Conservation (phyloP, 225 moss, liverwort and hornwort genomes). For the Anthoceros angustus region DNA sequence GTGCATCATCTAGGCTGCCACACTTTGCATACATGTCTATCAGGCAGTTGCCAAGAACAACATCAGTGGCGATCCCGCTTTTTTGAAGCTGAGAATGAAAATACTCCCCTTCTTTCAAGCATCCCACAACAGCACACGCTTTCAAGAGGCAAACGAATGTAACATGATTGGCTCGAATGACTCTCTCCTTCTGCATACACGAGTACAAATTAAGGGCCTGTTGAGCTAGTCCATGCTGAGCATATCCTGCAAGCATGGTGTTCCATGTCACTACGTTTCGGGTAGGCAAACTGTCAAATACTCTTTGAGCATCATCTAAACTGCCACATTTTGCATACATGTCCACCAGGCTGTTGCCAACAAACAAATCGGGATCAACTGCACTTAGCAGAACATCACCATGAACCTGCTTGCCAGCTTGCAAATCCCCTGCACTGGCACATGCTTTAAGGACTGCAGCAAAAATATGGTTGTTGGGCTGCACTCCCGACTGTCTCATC, state of each 20-base stretch:
- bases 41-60: neutral
- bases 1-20: neutral
- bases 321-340: conserved; percentile 1
- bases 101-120: neutral
- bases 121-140: neutral
- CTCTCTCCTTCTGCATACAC: neutral
- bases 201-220: neutral
- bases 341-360: neutral
- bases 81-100: neutral
- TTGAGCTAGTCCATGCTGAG: neutral
- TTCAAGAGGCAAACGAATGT: neutral
- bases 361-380: neutral
- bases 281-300: neutral
- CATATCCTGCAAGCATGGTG: neutral
- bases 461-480: neutral
- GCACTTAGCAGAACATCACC: neutral
- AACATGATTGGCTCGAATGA: neutral
- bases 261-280: neutral
- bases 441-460: neutral
- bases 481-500: neutral
- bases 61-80: neutral
- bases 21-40: neutral
- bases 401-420: neutral
- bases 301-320: neutral
- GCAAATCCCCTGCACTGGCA: neutral